Percentiles rank a stretch among this genome's conserved stretches.
phyloP scores from a whole-genome alignment of 2,329 filamentous ascomycete species.

The Scolecobasidium constrictum region DNA sequence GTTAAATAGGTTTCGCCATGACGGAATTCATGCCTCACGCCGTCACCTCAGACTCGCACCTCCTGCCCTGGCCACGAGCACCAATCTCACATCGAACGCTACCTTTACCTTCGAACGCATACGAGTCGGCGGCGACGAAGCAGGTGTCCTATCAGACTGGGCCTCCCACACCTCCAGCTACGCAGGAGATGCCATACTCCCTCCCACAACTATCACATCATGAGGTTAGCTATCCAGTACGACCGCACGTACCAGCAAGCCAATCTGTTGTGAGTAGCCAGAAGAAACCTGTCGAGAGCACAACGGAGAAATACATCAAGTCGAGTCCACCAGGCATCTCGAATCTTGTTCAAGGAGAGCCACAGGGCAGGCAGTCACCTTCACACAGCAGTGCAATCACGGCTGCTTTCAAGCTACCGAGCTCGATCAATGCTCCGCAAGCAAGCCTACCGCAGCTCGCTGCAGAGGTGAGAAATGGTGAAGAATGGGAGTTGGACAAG shows the following conservation, averaged over 20 bases:
- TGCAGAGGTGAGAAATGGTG: conserved; percentile 22
- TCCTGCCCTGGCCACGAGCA: background rate
- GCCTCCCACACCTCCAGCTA: background rate
- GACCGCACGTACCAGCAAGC: background rate
- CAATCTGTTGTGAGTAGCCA: background rate
- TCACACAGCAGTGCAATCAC: conserved; percentile 12
- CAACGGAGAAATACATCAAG: background rate
- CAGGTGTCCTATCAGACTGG: background rate
- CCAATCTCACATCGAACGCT: background rate
- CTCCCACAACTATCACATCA: background rate
- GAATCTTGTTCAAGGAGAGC: conserved; percentile 1
- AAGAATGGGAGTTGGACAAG: background rate
- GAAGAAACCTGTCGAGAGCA: background rate
- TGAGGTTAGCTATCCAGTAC: background rate
- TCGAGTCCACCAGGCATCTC: conserved; percentile 1
- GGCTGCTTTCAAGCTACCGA: conserved; percentile 20
- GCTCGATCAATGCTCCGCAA: conserved; percentile 26
- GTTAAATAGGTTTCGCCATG: background rate
- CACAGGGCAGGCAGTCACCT: conserved; percentile 4
- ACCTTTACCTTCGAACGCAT: background rate
- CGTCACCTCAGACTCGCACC: background rate
- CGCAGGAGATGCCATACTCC: background rate
- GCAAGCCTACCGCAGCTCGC: conserved; percentile 28
- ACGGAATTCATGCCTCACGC: background rate
- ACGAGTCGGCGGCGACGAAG: background rate